Evolutionary conservation across 495 filamentous ascomycete species (phyloP).

Genomic region (Friedmanniomyces endolithicus): DNA sequence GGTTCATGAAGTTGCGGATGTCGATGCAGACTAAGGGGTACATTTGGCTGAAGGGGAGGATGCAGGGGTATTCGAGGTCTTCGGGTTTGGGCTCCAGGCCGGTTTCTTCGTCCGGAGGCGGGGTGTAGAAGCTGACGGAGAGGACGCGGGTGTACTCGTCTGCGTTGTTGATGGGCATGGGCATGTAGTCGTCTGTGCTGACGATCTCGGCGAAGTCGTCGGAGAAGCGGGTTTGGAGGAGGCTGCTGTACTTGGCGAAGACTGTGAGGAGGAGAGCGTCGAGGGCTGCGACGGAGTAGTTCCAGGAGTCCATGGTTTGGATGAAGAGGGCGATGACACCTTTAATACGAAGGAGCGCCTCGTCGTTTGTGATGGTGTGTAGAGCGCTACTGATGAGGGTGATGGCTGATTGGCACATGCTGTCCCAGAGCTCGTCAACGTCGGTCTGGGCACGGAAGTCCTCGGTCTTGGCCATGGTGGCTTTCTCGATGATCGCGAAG

Average conservation of each 20-base stretch:
- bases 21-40: slow-evolving; percentile 96
- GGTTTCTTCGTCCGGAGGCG: slow-evolving; percentile 50
- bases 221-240: slow-evolving; percentile 82
- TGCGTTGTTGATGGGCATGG: slow-evolving; percentile 81
- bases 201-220: slow-evolving; percentile 95
- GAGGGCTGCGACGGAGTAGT: slow-evolving; percentile 67
- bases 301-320: slow-evolving; percentile 94
- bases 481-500: slow-evolving; percentile 91
- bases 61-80: slow-evolving; percentile 71
- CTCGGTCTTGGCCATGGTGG: slow-evolving; percentile 75
- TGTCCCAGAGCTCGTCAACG: slow-evolving; percentile 96
- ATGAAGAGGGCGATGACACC: slow-evolving; percentile 87
- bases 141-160: slow-evolving; percentile 93
- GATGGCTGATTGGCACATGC: slow-evolving; percentile 84
- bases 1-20: slow-evolving; percentile 89
- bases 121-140: slow-evolving; percentile 78
- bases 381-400: slow-evolving; percentile 65
- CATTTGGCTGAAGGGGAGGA: slow-evolving; percentile 96
- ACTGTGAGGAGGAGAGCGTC: slow-evolving; percentile 72
- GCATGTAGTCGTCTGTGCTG: slow-evolving; percentile 96
- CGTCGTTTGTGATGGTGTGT: slow-evolving; percentile 64
- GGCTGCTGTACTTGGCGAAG: slow-evolving; percentile 83
- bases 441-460: slow-evolving; percentile 72
- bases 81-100: slow-evolving; percentile 32
- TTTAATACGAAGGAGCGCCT: slow-evolving; percentile 80